phyloP scores from a whole-genome alignment of 2,329 filamentous ascomycete genomes.

The Myotisia sp. region DNA sequence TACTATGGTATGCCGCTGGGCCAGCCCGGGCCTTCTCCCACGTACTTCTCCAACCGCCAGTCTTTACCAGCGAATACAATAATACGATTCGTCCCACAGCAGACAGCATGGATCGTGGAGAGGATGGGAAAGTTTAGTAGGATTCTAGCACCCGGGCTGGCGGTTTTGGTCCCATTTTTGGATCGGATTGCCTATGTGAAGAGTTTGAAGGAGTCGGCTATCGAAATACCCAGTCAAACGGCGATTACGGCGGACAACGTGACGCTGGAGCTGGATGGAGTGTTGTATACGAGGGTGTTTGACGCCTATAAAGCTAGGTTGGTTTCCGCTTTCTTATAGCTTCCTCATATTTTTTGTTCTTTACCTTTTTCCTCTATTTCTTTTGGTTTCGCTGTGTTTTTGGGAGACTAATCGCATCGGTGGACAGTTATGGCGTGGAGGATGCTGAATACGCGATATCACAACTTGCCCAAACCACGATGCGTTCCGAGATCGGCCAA shows the following conservation, averaged over 20 bases:
- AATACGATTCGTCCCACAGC: constrained; percentile 94
- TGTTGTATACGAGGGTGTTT: constrained; percentile 89
- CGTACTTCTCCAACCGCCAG: constrained; percentile 59
- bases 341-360: no score
- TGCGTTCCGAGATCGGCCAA: constrained; percentile 97
- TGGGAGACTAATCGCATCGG: not conserved
- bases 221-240: constrained; percentile 94
- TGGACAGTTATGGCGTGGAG: constrained; percentile 77
- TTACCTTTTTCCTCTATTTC: no score
- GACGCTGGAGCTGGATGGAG: constrained; percentile 86
- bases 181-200: constrained; percentile 97
- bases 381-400: constrained; percentile 5
- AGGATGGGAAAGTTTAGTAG: constrained; percentile 96
- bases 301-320: constrained; percentile 96
- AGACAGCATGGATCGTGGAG: constrained; percentile 98
- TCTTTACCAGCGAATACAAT: constrained; percentile 81
- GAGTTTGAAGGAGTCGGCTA: constrained; percentile 86
- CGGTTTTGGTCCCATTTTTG: constrained; percentile 74
- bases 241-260: constrained; percentile 98
- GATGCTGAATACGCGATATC: constrained; percentile 98
- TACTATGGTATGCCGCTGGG: not conserved
- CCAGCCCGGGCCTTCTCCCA: constrained; percentile 20
- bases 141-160: constrained; percentile 82
- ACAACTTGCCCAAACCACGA: constrained; percentile 93
- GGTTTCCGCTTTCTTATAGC: constrained; percentile 19